Conservation (phyloP, 257 asterid genomes). For the Jacaranda mimosifolia region DNA sequence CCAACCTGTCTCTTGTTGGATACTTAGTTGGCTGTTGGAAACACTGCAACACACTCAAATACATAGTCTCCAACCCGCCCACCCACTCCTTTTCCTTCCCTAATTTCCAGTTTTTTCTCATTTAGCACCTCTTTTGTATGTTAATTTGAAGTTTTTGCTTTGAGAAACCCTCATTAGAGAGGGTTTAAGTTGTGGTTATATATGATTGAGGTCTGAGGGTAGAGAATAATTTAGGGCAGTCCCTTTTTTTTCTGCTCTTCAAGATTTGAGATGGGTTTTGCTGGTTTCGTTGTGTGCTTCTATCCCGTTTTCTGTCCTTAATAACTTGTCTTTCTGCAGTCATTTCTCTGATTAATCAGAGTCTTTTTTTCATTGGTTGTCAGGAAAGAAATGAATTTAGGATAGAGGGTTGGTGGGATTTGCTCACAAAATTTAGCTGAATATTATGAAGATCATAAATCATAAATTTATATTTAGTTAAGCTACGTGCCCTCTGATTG, state of each 20-base stretch:
- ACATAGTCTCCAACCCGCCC: neutral
- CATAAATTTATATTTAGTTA: conserved; percentile 1
- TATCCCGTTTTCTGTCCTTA: no score
- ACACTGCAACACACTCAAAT: conserved; percentile 63
- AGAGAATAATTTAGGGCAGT: neutral
- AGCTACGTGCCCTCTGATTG: neutral
- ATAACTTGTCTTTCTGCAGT: no score
- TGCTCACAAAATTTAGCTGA: neutral
- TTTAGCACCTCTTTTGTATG: conserved; percentile 1
- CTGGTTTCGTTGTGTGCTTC: no score
- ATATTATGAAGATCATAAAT: neutral
- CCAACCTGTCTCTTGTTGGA: conserved; percentile 98
- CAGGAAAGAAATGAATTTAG: conserved; percentile 14
- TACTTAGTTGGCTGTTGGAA: conserved; percentile 76
- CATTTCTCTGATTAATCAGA: no score
- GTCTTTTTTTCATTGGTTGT: no score
- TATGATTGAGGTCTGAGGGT: neutral
- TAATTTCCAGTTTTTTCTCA: neutral
- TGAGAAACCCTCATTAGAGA: neutral
- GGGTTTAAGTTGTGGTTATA: neutral
- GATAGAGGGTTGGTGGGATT: conserved; percentile 33
- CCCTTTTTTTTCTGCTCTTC: neutral
- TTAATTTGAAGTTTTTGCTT: neutral
- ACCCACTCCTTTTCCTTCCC: neutral
- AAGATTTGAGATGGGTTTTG: neutral